These are phyloP conservation scores for Arachis stenosperma DNA, from an alignment of 306 rosid species.

Conservation along the genomic window DNA sequence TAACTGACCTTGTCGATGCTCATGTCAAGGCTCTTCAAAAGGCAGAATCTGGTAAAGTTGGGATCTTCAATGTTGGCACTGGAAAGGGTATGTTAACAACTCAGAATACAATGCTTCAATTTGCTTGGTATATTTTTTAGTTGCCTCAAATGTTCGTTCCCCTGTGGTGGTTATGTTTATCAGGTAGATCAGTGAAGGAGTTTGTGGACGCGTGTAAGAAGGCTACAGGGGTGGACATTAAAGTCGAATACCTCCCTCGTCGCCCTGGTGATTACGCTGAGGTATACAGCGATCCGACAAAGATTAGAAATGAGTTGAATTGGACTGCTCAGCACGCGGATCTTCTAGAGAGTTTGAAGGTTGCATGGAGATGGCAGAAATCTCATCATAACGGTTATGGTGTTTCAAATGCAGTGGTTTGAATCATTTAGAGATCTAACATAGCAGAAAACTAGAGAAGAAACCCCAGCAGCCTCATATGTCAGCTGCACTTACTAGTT, in stretches of 20 bases:
- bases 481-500: slow-evolving; percentile 29
- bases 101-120: neutral
- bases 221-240: slow-evolving; percentile 80
- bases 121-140: slow-evolving; percentile 8
- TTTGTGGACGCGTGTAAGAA: slow-evolving; percentile 91
- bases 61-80: slow-evolving; percentile 93
- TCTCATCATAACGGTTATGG: slow-evolving; percentile 76
- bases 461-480: slow-evolving; percentile 32
- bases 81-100: slow-evolving; percentile 71
- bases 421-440: slow-evolving; percentile 47
- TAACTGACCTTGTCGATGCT: slow-evolving; percentile 93
- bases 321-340: slow-evolving; percentile 71
- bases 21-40: slow-evolving; percentile 93
- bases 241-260: slow-evolving; percentile 78
- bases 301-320: slow-evolving; percentile 71
- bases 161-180: slow-evolving; percentile 28
- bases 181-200: slow-evolving; percentile 94
- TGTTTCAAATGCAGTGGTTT: slow-evolving; percentile 41
- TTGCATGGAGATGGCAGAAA: slow-evolving; percentile 96
- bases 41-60: slow-evolving; percentile 68
- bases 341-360: slow-evolving; percentile 72
- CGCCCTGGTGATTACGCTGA: slow-evolving; percentile 95
- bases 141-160: slow-evolving; percentile 32
- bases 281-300: slow-evolving; percentile 82
- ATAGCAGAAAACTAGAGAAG: slow-evolving; percentile 40